Base-by-base conservation (phyloP, 108 stramenopile species). In the Cyclotella cryptica region DNA sequence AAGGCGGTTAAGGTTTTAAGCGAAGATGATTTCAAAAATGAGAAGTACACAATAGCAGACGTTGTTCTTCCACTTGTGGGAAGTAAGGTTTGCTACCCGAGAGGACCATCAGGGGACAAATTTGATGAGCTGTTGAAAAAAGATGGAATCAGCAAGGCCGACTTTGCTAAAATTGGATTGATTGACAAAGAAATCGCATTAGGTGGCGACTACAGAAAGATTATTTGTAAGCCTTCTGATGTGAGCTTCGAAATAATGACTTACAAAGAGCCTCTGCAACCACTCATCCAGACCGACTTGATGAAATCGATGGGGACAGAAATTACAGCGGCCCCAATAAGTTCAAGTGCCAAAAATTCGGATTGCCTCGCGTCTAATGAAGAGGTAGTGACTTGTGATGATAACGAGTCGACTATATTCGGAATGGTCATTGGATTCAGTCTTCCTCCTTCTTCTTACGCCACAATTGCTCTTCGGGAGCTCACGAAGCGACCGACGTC, bases 401-500 rank as follows among this genome's bases (percentile, higher is more conserved):
- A 62, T 21, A 57, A 28, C 10, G 41, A 45, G 12, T 24, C 10
- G 17, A 64, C 57, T 43, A 46, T 92, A 22, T 63, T 96, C 81
- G 93, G 87, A 2, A 87, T 97, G 91, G 53, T 85, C 26, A 86
- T 96, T 53, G 89, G 91, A n/a, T 96, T 97, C 66, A 89, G 90
- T 12, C 78, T 97, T 14, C 93, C 93, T 30, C 88, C 93, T n/a
- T 92, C 94, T 11, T 68, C 91, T 12, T 97, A 97, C 82, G 97
- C 97, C 5, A 97, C 97, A 18, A 93, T 96, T 72, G 90, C 91
- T 0, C 69, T 97, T 17, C 67, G 97, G 63, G 97, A 97, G 66
- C 67, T 97, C 15, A 96, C 87, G 72, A 95, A 93, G 55, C 75
- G 79, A 17, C 92, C 94, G 19, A 96, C 94, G 18, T 92, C 90